phyloP scores from a whole-genome alignment of 768 basidiomycete species.

The Russula virescens region DNA sequence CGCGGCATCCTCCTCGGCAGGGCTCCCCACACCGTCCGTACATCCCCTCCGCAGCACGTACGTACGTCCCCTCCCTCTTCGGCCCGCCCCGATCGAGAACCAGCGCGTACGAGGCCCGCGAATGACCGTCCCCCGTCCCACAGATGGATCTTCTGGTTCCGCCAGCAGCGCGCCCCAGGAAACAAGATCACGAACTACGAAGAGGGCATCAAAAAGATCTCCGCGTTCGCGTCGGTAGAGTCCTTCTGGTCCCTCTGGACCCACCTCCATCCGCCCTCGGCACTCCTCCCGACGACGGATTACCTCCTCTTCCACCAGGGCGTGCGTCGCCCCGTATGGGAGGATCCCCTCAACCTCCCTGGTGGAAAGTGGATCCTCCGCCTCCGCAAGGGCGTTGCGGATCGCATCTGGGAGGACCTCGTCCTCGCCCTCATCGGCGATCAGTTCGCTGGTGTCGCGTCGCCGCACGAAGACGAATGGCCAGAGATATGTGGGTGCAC shows the following conservation, averaged over 20 bases:
- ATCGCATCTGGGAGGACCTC: conserved; percentile 88
- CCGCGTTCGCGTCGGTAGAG: conserved; percentile 91
- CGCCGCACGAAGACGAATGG: conserved; percentile 44
- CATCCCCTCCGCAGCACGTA: conserved; percentile 86
- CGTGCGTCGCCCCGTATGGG: conserved; percentile 90
- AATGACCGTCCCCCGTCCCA: neutral
- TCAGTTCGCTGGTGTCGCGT: conserved; percentile 70
- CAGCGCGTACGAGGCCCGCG: neutral
- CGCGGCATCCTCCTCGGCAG: conserved; percentile 34
- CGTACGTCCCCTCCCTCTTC: conserved; percentile 51
- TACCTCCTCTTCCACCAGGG: conserved; percentile 87
- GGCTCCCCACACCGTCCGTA: conserved; percentile 36
- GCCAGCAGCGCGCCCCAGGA: conserved; percentile 83
- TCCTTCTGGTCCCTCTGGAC: conserved; percentile 95
- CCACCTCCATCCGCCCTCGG: conserved; percentile 81
- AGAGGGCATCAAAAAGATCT: conserved; percentile 90
- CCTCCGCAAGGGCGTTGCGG: conserved; percentile 83
- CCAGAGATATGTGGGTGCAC: conserved; percentile 94
- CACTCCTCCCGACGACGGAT: conserved; percentile 84
- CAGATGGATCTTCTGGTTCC: conserved; percentile 91
- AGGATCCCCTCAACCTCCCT: conserved; percentile 79
- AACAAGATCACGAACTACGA: conserved; percentile 90
- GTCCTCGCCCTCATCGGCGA: conserved; percentile 86
- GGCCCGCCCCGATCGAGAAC: neutral
- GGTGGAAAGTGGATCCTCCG: conserved; percentile 97